Evolutionary conservation across 306 rosid species (phyloP).

Genomic region (Trifolium pratense): DNA sequence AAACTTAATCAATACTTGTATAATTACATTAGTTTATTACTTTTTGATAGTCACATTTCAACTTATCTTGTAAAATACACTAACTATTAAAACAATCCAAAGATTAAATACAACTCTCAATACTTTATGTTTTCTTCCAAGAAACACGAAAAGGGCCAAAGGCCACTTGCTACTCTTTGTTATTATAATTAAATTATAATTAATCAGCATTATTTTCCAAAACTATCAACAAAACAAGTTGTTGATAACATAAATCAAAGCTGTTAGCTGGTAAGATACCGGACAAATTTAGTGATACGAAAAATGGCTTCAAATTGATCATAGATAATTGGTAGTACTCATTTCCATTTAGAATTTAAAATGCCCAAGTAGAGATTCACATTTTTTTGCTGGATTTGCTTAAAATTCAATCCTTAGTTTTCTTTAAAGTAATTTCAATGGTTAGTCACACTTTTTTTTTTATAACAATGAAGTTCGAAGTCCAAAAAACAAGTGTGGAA

Average conservation of each 20-base stretch:
- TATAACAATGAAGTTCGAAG: no score
- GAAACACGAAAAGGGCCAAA: conserved; percentile 39
- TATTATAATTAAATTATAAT: conserved; percentile 9
- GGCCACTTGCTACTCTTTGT: conserved; percentile 32
- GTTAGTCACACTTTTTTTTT: no score
- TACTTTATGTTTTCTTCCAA: conserved; percentile 39
- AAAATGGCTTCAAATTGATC: conserved; percentile 5
- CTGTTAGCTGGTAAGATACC: conserved; percentile 15
- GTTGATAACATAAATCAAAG: conserved; percentile 34
- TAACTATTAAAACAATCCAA: conserved; percentile 6
- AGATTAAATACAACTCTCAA: background rate
- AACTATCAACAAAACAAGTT: conserved; percentile 1
- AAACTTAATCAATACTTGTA: background rate
- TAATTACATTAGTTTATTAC: no score
- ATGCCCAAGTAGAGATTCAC: conserved; percentile 22
- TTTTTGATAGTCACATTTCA: background rate
- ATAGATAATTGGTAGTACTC: background rate
- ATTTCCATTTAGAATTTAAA: background rate
- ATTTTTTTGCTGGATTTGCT: conserved; percentile 2
- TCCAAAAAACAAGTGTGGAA: no score
- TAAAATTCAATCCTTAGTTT: background rate
- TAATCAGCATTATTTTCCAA: background rate
- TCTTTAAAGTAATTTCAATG: no score
- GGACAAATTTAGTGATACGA: conserved; percentile 35
- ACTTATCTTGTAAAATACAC: conserved; percentile 4